Base-by-base conservation (phyloP, 1,284 basidiomycete genomes). In the Cutaneotrichosporon sp. region DNA sequence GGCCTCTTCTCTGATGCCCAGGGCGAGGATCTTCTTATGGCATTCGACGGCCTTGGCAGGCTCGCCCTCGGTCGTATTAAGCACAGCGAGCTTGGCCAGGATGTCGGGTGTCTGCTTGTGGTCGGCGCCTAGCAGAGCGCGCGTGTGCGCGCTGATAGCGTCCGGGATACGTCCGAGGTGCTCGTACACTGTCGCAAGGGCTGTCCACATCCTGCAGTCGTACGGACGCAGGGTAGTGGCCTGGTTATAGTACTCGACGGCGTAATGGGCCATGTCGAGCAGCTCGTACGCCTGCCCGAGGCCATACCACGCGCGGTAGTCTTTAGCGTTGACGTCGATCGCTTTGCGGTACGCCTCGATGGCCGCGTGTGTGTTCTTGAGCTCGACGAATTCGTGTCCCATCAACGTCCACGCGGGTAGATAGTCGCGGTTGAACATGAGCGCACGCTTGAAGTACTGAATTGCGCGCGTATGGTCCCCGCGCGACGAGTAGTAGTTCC, bases 321-420 rank as follows among this genome's bases (percentile, higher is more conserved):
- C 96, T 78, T 97, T 97, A 58, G 92, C 86, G 73, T 97, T 97
- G 69, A 97, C 89, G 76, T 97, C 96, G 65, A 98, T 89, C 62
- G 96, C 97, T 74, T 93, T 86, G 56, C 97, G 86, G 81, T 99
- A 99, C 32, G 94, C 92, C 81, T 98, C 97, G 62, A 98, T 96
- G 1, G 97, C 97, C 2, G 97, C 96, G 83, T 98, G 95, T 18
- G 92, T 92, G 80, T 99, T 99, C 81, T 98, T 98, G 86, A 98
- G 88, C 82, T 99, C 97, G 61, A 99, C 90, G 75, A 93, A 99
- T 79, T 98, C 97, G 79, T 99, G 97, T 0, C 97, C 97, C 89
- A 99, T 93, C 67, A 99, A 81, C n/a, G 96, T 98, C 97, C 97
- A 99, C 5, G 97, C 97, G 4, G 92, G 90, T 26, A 98, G 84